Evolutionary conservation across 1,284 basidiomycete genomes (phyloP), one percentile per base, ranked within the genome.

Genomic region (Peniophora sp.): DNA sequence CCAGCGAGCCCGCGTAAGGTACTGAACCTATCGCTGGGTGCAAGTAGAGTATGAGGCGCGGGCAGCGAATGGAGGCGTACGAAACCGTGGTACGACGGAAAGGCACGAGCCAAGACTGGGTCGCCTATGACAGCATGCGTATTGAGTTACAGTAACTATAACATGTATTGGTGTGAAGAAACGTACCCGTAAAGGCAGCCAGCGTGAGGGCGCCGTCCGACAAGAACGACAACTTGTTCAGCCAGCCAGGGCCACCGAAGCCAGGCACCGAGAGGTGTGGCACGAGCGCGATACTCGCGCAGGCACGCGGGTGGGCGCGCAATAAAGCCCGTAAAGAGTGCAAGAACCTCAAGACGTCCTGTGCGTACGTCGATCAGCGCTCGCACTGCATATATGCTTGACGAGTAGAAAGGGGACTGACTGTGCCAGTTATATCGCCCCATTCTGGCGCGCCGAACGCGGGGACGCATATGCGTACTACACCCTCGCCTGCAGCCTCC

Each of bases 61-160:
- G 93, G 92, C 24, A 94, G 73, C 11, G 78, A 73, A 57, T 87
- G 81, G 24, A 92, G 78, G 45, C 81, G 79, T 17, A 96, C 72
- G 47, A 95, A 68, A 9, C 94, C 94, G 64, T 95, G 89, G 60
- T 93, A 83, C 5, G 83, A 79, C 35, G 91, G 86, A 64, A 94
- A 95, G 81, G 70, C 1, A 76, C 67, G 5, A 6, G 79, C 67
- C 23, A 90, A 69, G 15, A 79, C 72, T 24, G 86, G 85, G 60
- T 91, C 79, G 17, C 73, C 88, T 90, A 58, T 11, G 12, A 6
- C 12, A 32, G 12, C 12, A 32, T 12, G 12, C 27, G 27, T 32
- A 32, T 32, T 32, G 27, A 32, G 27, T 12, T 12, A 32, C 12
- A 12, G 6, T 6, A 32, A 12, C 27, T 32, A 32, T 32, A 5